Evolutionary conservation across 495 filamentous ascomycete species (phyloP).

Genomic region (Cercophora sp.): DNA sequence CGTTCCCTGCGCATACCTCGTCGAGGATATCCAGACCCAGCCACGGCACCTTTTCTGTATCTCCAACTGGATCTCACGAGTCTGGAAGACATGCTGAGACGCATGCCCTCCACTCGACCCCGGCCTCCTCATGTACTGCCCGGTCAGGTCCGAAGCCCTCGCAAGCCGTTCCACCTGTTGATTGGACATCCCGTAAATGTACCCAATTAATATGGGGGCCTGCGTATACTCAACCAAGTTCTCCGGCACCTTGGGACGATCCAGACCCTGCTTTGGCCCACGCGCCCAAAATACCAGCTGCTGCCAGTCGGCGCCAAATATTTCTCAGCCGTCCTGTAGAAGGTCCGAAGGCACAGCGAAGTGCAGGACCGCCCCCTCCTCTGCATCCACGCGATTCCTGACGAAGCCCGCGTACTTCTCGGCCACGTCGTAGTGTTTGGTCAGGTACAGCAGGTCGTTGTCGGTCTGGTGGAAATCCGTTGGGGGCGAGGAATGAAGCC

Average conservation of each 20-base stretch:
- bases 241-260: not conserved
- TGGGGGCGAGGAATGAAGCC: not conserved
- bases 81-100: not conserved
- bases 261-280: not conserved
- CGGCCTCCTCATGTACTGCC: not conserved
- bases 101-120: not conserved
- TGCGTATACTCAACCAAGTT: not conserved
- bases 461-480: not conserved
- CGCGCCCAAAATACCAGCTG: not conserved
- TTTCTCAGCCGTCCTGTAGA: not conserved
- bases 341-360: slow-evolving; percentile 1
- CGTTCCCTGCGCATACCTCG: too few species aligned
- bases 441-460: not conserved
- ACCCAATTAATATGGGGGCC: not conserved
- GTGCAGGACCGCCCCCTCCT: not conserved
- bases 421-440: not conserved
- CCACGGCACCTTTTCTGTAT: not conserved
- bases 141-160: not conserved
- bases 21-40: not conserved
- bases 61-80: not conserved
- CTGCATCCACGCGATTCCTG: not conserved
- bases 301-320: not conserved
- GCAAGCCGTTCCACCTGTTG: not conserved
- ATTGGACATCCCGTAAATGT: not conserved
- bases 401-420: not conserved